Conservation (phyloP, 1,284 basidiomycete species). For the Stygiomarasmius scandens region DNA sequence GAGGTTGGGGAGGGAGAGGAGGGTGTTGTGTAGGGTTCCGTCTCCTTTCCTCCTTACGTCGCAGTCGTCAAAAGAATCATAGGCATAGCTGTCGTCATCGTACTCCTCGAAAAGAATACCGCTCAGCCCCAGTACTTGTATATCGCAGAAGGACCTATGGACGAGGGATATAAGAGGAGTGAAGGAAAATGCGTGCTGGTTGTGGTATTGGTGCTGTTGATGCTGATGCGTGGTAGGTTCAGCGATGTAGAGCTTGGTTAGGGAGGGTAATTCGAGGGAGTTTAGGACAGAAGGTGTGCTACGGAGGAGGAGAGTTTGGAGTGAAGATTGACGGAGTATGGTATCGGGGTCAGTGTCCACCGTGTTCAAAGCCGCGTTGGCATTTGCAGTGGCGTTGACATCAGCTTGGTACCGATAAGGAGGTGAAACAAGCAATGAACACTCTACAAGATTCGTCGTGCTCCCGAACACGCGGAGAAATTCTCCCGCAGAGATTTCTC, state of each 20-base stretch:
- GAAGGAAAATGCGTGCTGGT: constrained; percentile 1
- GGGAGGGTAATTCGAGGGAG: constrained; percentile 2
- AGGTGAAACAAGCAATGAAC: constrained; percentile 7
- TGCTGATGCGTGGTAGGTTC: no score
- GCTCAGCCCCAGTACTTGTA: constrained; percentile 2
- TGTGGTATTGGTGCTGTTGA: no score
- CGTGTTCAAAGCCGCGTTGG: no score
- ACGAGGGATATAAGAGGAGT: constrained; percentile 1
- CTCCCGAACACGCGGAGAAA: constrained; percentile 8
- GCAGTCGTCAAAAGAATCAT: no score
- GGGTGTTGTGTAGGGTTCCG: neutral
- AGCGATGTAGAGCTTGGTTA: neutral
- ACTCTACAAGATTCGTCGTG: neutral
- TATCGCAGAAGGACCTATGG: neutral
- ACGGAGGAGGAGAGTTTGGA: constrained; percentile 3
- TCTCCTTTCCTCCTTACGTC: no score
- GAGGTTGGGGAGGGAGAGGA: neutral
- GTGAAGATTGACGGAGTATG: constrained; percentile 4
- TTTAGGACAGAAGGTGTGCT: constrained; percentile 6
- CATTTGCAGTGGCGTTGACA: neutral
- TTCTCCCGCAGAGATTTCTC: constrained; percentile 7
- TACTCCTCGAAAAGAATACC: constrained; percentile 1
- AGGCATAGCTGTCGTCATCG: no score
- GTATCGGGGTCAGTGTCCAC: no score
- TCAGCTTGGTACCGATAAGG: constrained; percentile 4